Evolutionary conservation across 2,329 filamentous ascomycete genomes (phyloP).

Genomic region (Grosmannia clavigera): DNA sequence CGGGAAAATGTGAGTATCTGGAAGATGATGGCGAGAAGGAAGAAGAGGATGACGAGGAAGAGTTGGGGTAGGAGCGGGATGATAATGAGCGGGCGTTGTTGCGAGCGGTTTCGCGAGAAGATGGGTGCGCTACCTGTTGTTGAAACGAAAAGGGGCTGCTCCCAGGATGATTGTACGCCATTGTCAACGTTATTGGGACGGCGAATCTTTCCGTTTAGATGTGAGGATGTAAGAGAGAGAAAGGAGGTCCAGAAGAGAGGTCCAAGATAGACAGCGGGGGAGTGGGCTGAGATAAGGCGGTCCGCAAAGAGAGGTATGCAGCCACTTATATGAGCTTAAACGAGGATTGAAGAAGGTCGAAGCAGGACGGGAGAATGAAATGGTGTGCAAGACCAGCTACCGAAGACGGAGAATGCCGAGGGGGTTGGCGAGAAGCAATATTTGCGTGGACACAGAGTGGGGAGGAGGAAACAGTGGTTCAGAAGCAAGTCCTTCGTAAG

Average conservation of each 20-base stretch:
- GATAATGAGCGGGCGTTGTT: neutral
- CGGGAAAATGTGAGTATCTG: neutral
- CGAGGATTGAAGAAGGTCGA: no score
- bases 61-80: neutral
- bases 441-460: neutral
- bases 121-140: slow-evolving; percentile 19
- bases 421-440: neutral
- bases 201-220: neutral
- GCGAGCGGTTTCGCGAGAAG: neutral
- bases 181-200: slow-evolving; percentile 4
- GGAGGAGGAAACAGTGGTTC: no score
- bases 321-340: no score
- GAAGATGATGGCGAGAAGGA: neutral
- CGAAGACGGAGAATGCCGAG: neutral
- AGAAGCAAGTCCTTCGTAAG: no score
- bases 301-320: neutral
- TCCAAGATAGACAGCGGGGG: neutral
- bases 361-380: no score
- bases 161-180: slow-evolving; percentile 18
- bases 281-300: neutral
- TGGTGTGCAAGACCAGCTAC: no score
- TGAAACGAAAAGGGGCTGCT: slow-evolving; percentile 18
- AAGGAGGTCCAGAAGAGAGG: neutral
- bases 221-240: neutral
- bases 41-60: slow-evolving; percentile 1